Conservation (phyloP, 192 early-diverging fungal species). For the Coemansia sp. region DNA sequence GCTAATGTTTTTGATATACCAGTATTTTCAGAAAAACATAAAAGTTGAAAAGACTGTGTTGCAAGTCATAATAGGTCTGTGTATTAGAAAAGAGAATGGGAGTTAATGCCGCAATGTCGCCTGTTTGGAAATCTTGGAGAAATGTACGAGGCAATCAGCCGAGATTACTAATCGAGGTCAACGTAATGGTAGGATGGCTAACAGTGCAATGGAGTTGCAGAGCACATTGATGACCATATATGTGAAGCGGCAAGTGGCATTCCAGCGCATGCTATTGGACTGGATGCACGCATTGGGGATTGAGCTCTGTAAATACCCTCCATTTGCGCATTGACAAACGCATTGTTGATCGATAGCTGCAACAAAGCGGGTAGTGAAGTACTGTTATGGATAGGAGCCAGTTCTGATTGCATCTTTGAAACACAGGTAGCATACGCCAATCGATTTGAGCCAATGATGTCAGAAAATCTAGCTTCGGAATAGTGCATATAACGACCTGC, state of each 20-base stretch:
- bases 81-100: neutral
- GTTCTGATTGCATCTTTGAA: slow-evolving; percentile 5
- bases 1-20: too few relatives aligned
- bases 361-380: slow-evolving; percentile 1
- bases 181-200: slow-evolving; percentile 2
- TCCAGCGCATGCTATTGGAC: slow-evolving; percentile 30
- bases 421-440: neutral
- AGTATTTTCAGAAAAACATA: neutral
- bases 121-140: neutral
- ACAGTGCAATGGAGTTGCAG: slow-evolving; percentile 38
- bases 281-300: slow-evolving; percentile 23
- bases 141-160: neutral
- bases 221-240: slow-evolving; percentile 18
- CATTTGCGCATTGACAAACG: neutral
- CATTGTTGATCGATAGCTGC: slow-evolving; percentile 5
- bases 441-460: slow-evolving; percentile 5
- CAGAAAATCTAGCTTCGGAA: slow-evolving; percentile 39
- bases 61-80: slow-evolving; percentile 1
- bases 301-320: slow-evolving; percentile 1
- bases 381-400: neutral
- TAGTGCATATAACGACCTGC: slow-evolving; percentile 48
- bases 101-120: neutral
- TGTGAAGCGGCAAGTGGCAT: slow-evolving; percentile 30
- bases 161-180: neutral
- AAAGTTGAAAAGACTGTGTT: neutral